Percentiles rank a stretch among this genome's conserved stretches.
These are phyloP conservation scores for Solanum tarijense DNA, from an alignment of 257 asterid species.

Conservation along the genomic window DNA sequence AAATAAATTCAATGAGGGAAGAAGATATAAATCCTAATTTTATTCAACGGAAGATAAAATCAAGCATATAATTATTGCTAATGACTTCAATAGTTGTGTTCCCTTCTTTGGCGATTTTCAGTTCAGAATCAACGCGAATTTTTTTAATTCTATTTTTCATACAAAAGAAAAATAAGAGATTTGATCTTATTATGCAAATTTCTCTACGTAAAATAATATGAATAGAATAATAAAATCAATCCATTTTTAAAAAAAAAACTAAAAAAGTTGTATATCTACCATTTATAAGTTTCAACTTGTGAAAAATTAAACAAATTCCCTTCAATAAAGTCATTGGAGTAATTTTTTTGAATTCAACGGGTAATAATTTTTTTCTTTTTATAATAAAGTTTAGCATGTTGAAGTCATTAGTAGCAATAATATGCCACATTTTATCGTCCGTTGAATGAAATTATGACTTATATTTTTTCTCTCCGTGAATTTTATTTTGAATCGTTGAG, in stretches of 20 bases:
- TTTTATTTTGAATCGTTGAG: background rate
- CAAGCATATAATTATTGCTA: too few species aligned
- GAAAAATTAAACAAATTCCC: too few species aligned
- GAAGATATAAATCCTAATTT: too few species aligned
- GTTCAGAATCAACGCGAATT: too few species aligned
- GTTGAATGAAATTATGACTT: background rate
- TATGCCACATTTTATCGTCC: background rate
- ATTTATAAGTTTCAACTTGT: background rate
- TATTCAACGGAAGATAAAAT: too few species aligned
- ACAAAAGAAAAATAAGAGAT: background rate
- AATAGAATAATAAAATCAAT: background rate
- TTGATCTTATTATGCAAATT: background rate
- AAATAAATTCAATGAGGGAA: too few species aligned
- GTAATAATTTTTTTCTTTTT: too few species aligned
- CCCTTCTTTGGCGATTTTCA: too few species aligned
- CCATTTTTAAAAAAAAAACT: background rate
- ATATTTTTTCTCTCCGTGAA: too few species aligned
- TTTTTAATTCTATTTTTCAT: too few species aligned
- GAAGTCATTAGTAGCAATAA: background rate
- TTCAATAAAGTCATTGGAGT: background rate
- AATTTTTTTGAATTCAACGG: too few species aligned
- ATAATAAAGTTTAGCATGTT: background rate
- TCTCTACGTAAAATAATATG: background rate
- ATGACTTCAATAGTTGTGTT: too few species aligned
- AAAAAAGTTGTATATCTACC: background rate